Evolutionary conservation across 2,329 filamentous ascomycete genomes (phyloP).

Genomic region (Thermoascus crustaceus): DNA sequence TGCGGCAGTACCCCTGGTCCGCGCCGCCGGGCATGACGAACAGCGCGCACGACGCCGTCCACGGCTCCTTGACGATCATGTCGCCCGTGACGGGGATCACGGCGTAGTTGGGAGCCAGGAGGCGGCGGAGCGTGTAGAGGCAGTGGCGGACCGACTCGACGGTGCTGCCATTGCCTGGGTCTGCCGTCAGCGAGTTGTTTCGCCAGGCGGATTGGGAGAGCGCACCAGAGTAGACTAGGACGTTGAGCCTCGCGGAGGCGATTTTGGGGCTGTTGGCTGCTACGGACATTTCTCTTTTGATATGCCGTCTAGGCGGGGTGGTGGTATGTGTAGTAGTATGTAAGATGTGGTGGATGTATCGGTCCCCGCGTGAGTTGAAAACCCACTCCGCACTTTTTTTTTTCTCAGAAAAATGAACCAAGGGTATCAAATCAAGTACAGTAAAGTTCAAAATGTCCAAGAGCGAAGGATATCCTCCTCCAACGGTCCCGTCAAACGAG

Average conservation of each 20-base stretch:
- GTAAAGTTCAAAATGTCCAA: conserved; percentile 46
- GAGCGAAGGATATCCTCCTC: conserved; percentile 39
- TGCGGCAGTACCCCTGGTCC: conserved; percentile 84
- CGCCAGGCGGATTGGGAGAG: conserved; percentile 18
- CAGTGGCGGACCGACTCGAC: conserved; percentile 84
- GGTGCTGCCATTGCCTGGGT: conserved; percentile 70
- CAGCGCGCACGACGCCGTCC: conserved; percentile 76
- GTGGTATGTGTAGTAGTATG: too few relatives aligned
- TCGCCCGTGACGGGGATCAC: conserved; percentile 76
- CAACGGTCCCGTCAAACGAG: conserved; percentile 41
- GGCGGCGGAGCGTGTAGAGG: conserved; percentile 72
- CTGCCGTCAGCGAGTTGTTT: conserved; percentile 22
- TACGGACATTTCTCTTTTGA: conserved; percentile 26
- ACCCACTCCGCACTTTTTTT: too few relatives aligned
- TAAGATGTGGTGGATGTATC: too few relatives aligned
- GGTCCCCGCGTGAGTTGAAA: too few relatives aligned
- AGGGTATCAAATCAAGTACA: background rate
- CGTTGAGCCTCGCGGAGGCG: conserved; percentile 67
- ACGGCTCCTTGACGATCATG: conserved; percentile 81
- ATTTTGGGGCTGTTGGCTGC: conserved; percentile 38
- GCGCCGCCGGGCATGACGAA: conserved; percentile 89
- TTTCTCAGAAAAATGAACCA: too few relatives aligned
- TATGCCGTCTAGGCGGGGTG: conserved; percentile 5
- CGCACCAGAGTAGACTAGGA: conserved; percentile 84
- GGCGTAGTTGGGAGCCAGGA: conserved; percentile 85